Evolutionary conservation across 495 filamentous ascomycete genomes (phyloP).

Genomic region (Aspergillus biplanus): DNA sequence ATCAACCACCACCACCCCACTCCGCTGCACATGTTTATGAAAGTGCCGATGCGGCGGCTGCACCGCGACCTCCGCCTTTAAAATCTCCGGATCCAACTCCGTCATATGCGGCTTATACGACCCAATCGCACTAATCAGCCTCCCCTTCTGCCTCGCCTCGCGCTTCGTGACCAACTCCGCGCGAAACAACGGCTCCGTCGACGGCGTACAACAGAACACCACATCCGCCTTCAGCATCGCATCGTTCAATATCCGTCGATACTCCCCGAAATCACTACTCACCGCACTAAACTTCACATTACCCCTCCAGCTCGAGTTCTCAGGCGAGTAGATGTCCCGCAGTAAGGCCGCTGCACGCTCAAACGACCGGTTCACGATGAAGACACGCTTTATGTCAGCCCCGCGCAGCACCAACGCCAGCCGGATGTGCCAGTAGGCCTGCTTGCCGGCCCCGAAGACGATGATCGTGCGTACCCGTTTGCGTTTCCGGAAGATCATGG

Average conservation of each 20-base stretch:
- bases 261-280: conserved; percentile 73
- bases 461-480: conserved; percentile 68
- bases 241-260: conserved; percentile 63
- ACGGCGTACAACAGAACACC: conserved; percentile 82
- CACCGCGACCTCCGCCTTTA: conserved; percentile 67
- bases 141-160: conserved; percentile 72
- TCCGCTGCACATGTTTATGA: conserved; percentile 71
- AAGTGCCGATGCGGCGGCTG: conserved; percentile 57
- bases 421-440: conserved; percentile 93
- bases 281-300: conserved; percentile 71
- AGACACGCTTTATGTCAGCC: conserved; percentile 70
- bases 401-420: conserved; percentile 76
- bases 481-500: conserved; percentile 74
- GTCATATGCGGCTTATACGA: conserved; percentile 84
- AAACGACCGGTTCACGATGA: conserved; percentile 78
- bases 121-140: conserved; percentile 81
- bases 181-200: conserved; percentile 63
- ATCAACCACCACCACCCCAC: conserved; percentile 83
- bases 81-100: conserved; percentile 77
- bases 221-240: conserved; percentile 71
- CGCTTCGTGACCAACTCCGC: conserved; percentile 63
- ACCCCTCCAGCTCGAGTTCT: conserved; percentile 55
- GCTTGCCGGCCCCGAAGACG: conserved; percentile 88
- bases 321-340: conserved; percentile 57
- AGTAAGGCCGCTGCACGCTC: conserved; percentile 60